Percentiles rank a stretch among this genome's conserved stretches.
Conservation (phyloP, 2,329 filamentous ascomycete genomes). For the Chalaropsis ovoidea region DNA sequence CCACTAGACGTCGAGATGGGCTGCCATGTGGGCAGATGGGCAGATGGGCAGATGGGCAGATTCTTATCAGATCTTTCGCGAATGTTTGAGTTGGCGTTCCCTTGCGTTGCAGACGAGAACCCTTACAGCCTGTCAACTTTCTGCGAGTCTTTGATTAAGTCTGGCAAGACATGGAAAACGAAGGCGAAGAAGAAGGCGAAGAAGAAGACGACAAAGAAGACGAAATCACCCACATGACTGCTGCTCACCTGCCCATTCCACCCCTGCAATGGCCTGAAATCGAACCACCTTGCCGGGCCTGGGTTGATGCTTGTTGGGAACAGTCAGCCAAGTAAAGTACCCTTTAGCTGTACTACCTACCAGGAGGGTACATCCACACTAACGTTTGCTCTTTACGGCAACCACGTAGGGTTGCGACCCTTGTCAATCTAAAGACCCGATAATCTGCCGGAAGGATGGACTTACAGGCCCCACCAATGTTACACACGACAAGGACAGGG, state of each 20-base stretch:
- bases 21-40: conserved; percentile 4
- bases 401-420: not conserved
- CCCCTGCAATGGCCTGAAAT: conserved; percentile 5
- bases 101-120: not conserved
- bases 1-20: not conserved
- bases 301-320: too few relatives aligned
- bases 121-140: too few relatives aligned
- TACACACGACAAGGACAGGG: not conserved
- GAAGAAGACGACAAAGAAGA: not conserved
- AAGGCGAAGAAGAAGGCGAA: not conserved
- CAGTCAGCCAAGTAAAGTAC: too few relatives aligned
- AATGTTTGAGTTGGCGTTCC: not conserved
- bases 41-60: not conserved
- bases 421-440: not conserved
- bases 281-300: conserved; percentile 14
- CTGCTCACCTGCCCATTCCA: conserved; percentile 8
- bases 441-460: not conserved
- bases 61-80: conserved; percentile 15
- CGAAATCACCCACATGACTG: too few relatives aligned
- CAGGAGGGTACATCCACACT: too few relatives aligned
- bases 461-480: not conserved
- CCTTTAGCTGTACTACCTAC: too few relatives aligned
- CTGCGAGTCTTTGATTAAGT: too few relatives aligned
- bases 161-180: too few relatives aligned
- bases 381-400: too few relatives aligned